Base-by-base conservation (phyloP, 2,329 filamentous ascomycete species). In the Fusarium metavorans region DNA sequence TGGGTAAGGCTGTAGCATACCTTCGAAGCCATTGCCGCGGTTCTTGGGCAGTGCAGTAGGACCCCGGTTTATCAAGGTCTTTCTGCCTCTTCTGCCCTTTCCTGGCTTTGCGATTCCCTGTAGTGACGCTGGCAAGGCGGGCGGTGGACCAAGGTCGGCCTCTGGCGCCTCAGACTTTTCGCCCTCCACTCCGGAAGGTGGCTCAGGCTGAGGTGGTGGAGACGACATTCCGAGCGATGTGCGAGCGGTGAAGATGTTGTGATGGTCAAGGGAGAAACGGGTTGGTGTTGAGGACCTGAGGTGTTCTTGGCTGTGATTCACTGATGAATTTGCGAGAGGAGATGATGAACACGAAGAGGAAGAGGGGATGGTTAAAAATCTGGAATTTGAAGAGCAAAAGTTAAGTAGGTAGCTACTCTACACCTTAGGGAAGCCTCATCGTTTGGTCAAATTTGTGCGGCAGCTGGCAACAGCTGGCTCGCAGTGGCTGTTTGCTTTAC, bases 21-120 rank as follows among this genome's bases (percentile, higher is more conserved):
- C 90, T 82, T 95, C 94, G 68, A 95, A 95, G 0, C 94, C 94
- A 7, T 90, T 93, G 8, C 87, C 86, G 4, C 85, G 82, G 50
- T 82, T 83, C 75, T 84, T 86, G 58, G 82, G 80, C 57, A 83
- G 78, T n/a, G 83, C 83, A 1, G 84, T 85, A 23, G 83, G 83
- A 3, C 85, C 85, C 23, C 84, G 82, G 9, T 69, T 41, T 4
- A 69, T 56, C 2, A 54, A 6, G 10, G 74, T 67, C 48, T 73
- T 80, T 6, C 60, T 75, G 5, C 64, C 56, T 4, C 1, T 56
- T 27, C 39, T 79, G 18, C 45, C 72, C 52, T 75, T 80, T 27
- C 75, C 77, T 18, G 57, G 23, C 63, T 67, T 78, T 8, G 69
- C 57, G 34, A 75, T 72, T 73, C 71, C 75, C 14, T 73, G 64